phyloP scores from a whole-genome alignment of 306 rosid genomes.

The Lathyrus sativus region DNA sequence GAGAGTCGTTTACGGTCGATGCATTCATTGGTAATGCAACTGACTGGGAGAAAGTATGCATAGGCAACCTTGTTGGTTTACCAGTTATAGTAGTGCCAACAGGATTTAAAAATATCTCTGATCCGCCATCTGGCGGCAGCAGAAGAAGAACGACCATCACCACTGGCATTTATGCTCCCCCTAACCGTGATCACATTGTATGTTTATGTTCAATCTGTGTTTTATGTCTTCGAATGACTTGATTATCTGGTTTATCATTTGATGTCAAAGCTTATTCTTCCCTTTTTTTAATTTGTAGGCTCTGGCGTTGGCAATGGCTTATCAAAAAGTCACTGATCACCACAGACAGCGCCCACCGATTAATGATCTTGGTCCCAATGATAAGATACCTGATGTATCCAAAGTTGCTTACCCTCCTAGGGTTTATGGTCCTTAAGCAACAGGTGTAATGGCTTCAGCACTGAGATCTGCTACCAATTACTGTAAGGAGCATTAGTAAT shows the following conservation, averaged over 20 bases:
- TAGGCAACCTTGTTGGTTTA: conserved; percentile 76
- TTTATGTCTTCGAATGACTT: conserved; percentile 11
- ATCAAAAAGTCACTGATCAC: conserved; percentile 68
- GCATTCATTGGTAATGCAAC: conserved; percentile 76
- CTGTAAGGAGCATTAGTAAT: not conserved
- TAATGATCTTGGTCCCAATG: conserved; percentile 61
- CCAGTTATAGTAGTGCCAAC: conserved; percentile 71
- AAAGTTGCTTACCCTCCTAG: conserved; percentile 39
- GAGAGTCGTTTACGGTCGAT: conserved; percentile 58
- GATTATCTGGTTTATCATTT: conserved; percentile 5
- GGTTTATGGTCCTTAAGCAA: conserved; percentile 36
- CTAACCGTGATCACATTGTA: conserved; percentile 58
- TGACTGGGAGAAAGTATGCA: conserved; percentile 80
- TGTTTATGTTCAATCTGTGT: conserved; percentile 8
- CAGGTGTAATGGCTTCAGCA: not conserved
- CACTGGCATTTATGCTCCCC: conserved; percentile 67
- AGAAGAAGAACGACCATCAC: conserved; percentile 53
- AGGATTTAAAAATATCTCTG: conserved; percentile 49
- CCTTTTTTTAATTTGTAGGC: conserved; percentile 39
- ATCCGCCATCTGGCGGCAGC: conserved; percentile 50
- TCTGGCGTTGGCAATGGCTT: conserved; percentile 75
- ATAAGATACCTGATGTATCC: conserved; percentile 42
- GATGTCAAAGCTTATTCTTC: not conserved
- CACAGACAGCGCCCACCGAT: conserved; percentile 66
- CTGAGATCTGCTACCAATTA: conserved; percentile 19